Conservation (phyloP, 208 protist species). For the Lotmaria passim region DNA sequence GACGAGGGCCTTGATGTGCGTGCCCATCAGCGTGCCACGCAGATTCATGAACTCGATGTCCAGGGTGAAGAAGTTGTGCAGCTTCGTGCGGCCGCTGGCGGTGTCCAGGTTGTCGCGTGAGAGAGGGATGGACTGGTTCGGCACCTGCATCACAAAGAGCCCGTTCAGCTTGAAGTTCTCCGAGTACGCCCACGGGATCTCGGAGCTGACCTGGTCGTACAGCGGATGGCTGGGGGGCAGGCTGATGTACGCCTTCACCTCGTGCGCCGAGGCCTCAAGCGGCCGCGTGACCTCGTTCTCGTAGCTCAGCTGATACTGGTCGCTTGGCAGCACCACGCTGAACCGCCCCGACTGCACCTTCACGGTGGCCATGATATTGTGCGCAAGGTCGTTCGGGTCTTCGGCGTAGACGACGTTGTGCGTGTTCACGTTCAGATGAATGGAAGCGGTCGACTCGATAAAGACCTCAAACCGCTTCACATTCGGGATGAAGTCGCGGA, state of each 20-base stretch:
- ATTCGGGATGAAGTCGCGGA: slow-evolving; percentile 81
- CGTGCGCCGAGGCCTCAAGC: slow-evolving; percentile 48
- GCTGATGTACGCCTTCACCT: slow-evolving; percentile 61
- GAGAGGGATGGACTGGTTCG: slow-evolving; percentile 70
- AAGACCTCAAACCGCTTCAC: slow-evolving; percentile 85
- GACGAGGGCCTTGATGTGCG: slow-evolving; percentile 73
- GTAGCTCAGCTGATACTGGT: slow-evolving; percentile 81
- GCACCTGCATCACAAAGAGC: slow-evolving; percentile 61
- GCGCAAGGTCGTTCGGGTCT: slow-evolving; percentile 63
- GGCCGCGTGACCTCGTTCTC: slow-evolving; percentile 80
- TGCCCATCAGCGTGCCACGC: slow-evolving; percentile 61
- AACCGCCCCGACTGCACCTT: slow-evolving; percentile 56
- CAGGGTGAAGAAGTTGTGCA: slow-evolving; percentile 72
- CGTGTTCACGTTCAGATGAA: slow-evolving; percentile 81
- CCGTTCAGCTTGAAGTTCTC: slow-evolving; percentile 59
- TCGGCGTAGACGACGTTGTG: slow-evolving; percentile 84
- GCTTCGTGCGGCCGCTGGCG: slow-evolving; percentile 52
- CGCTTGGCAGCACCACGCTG: slow-evolving; percentile 69
- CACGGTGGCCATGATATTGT: slow-evolving; percentile 79
- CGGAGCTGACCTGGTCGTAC: slow-evolving; percentile 41
- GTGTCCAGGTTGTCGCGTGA: slow-evolving; percentile 54
- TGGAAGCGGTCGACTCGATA: slow-evolving; percentile 35
- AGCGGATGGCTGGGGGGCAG: slow-evolving; percentile 76
- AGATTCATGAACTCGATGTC: slow-evolving; percentile 68
- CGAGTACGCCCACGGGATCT: slow-evolving; percentile 51